These are phyloP conservation scores for Termitomyces sp. DNA, from an alignment of 768 basidiomycete genomes.

Conservation along the genomic window DNA sequence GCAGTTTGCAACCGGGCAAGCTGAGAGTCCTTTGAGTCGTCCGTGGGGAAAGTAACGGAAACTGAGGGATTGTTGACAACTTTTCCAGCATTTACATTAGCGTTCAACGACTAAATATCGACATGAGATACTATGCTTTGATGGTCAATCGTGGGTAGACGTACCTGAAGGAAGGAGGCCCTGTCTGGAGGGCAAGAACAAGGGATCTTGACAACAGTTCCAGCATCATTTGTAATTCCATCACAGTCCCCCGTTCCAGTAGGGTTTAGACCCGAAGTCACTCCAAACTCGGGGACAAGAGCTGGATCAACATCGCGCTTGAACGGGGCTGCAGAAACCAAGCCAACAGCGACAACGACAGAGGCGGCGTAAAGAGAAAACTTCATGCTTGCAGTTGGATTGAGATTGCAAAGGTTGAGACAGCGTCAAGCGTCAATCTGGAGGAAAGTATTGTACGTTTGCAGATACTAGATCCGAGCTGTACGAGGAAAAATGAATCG, in stretches of 20 bases:
- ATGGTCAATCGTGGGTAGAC: constrained; percentile 5
- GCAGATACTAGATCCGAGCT: neutral
- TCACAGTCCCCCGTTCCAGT: constrained; percentile 61
- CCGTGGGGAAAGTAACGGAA: constrained; percentile 59
- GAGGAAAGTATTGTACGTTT: constrained; percentile 12
- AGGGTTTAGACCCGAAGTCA: constrained; percentile 53
- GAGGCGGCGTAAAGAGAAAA: constrained; percentile 26
- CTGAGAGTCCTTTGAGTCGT: constrained; percentile 47
- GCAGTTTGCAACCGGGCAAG: constrained; percentile 56
- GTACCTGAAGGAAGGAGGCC: constrained; percentile 47
- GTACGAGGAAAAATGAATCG: constrained; percentile 9
- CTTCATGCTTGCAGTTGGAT: constrained; percentile 23
- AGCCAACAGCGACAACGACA: constrained; percentile 23
- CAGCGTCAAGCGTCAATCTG: constrained; percentile 15
- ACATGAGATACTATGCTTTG: neutral
- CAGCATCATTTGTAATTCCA: constrained; percentile 55
- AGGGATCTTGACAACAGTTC: constrained; percentile 56
- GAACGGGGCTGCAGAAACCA: constrained; percentile 35
- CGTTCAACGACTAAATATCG: constrained; percentile 34
- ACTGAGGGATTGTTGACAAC: constrained; percentile 66
- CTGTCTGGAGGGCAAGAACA: constrained; percentile 63
- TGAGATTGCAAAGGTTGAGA: neutral
- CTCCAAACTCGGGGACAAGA: constrained; percentile 62
- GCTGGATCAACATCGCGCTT: constrained; percentile 36
- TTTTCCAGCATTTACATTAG: constrained; percentile 57